Evolutionary conservation across 805 yeast genomes (phyloP).

Genomic region (Gaillardinia entomophila): DNA sequence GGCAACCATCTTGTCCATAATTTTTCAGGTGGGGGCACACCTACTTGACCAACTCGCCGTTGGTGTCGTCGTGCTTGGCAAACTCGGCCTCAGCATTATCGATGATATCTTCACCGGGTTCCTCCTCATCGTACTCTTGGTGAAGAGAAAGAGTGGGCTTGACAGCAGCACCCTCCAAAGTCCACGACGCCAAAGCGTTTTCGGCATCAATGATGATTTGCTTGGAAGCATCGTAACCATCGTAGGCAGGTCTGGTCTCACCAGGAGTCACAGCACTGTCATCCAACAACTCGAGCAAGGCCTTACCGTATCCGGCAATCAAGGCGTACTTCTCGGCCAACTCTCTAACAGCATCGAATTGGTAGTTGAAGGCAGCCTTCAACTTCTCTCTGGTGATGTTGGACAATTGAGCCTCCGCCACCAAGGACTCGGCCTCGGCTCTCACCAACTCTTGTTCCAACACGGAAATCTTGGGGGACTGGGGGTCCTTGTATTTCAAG

Average conservation of each 20-base stretch:
- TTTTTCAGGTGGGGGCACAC: no score
- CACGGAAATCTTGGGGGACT: constrained; percentile 72
- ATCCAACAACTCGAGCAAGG: constrained; percentile 73
- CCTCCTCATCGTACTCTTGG: constrained; percentile 47
- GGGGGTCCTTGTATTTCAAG: constrained; percentile 80
- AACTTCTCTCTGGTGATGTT: constrained; percentile 84
- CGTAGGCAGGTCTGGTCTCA: constrained; percentile 86
- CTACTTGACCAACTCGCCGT: neutral
- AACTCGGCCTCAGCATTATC: constrained; percentile 50
- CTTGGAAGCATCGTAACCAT: constrained; percentile 83
- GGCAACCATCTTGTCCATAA: no score
- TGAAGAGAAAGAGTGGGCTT: constrained; percentile 74
- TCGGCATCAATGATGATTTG: constrained; percentile 85
- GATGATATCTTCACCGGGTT: constrained; percentile 42
- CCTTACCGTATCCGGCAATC: constrained; percentile 88
- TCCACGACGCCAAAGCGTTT: constrained; percentile 78
- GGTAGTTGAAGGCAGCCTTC: constrained; percentile 78
- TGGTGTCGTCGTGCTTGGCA: constrained; percentile 37
- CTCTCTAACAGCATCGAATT: constrained; percentile 81
- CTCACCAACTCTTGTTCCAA: constrained; percentile 86
- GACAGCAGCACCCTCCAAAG: constrained; percentile 75
- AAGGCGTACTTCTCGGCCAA: constrained; percentile 80
- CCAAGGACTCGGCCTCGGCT: constrained; percentile 87
- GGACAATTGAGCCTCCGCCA: constrained; percentile 87
- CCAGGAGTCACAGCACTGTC: constrained; percentile 87